Evolutionary conservation across 2,329 filamentous ascomycete genomes (phyloP).

Genomic region (Aspergillaceae sp.): DNA sequence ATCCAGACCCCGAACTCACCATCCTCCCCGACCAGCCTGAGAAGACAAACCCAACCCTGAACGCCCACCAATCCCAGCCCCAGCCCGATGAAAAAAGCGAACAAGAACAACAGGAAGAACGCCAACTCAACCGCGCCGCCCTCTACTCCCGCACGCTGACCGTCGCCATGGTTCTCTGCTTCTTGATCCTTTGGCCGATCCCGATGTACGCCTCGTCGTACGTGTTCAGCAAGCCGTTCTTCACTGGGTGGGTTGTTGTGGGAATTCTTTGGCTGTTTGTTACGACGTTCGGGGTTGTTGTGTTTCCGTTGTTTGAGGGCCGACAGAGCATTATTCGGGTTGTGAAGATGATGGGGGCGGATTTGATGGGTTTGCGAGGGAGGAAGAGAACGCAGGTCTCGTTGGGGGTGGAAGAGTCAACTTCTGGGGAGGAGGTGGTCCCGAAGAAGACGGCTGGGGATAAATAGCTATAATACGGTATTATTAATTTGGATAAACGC

Average conservation of each 20-base stretch:
- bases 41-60: not conserved
- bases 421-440: not conserved
- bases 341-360: constrained; percentile 52
- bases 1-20: constrained; percentile 55
- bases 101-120: constrained; percentile 36
- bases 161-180: constrained; percentile 55
- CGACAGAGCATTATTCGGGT: constrained; percentile 57
- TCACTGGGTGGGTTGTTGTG: constrained; percentile 70
- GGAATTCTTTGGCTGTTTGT: constrained; percentile 75
- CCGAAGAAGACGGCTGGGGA: not conserved
- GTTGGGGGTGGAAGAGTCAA: constrained; percentile 10
- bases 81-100: constrained; percentile 16
- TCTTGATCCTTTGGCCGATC: constrained; percentile 84
- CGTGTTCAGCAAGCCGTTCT: constrained; percentile 73
- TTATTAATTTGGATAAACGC: too few relatives aligned
- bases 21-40: constrained; percentile 42
- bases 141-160: constrained; percentile 51
- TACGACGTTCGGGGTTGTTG: constrained; percentile 61
- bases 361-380: constrained; percentile 47
- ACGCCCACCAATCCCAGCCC: not conserved
- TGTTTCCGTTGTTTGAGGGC: constrained; percentile 77
- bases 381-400: constrained; percentile 23
- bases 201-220: constrained; percentile 79
- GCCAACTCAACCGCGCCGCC: constrained; percentile 47
- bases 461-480: too few relatives aligned